Conservation (phyloP, 805 yeast species). For the Suhomyces tanzawaensis region DNA sequence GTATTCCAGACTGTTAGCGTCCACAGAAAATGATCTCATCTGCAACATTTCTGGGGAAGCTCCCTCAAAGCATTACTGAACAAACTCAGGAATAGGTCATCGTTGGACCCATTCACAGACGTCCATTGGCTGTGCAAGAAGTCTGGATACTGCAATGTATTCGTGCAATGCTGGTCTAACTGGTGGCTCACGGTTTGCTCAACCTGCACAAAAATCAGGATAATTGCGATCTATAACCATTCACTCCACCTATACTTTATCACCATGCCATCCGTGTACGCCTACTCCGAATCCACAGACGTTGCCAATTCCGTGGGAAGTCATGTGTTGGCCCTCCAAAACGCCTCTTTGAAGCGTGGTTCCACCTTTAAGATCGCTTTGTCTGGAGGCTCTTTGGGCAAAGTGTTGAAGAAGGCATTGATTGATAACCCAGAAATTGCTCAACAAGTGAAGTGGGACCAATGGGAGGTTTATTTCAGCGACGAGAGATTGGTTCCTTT, state of each 20-base stretch:
- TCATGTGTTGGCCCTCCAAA: conserved; percentile 59
- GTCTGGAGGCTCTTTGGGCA: conserved; percentile 88
- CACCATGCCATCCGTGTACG: conserved; percentile 39
- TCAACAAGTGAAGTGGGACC: conserved; percentile 55
- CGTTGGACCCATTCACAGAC: too few relatives aligned
- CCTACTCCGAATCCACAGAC: conserved; percentile 52
- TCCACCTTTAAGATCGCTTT: conserved; percentile 69
- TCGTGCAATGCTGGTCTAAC: too few relatives aligned
- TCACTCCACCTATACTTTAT: not conserved
- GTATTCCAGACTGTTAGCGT: too few relatives aligned
- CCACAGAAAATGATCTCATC: too few relatives aligned
- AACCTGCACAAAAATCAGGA: too few relatives aligned
- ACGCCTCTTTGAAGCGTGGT: conserved; percentile 49
- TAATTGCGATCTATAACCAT: too few relatives aligned
- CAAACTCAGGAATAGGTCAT: too few relatives aligned
- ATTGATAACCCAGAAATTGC: conserved; percentile 52
- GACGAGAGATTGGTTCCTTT: conserved; percentile 90
- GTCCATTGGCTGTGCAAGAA: too few relatives aligned
- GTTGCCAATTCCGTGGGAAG: conserved; percentile 68
- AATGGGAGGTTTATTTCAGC: conserved; percentile 81
- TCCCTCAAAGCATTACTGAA: too few relatives aligned
- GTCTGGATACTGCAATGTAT: too few relatives aligned
- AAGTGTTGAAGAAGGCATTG: conserved; percentile 65
- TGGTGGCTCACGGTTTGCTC: too few relatives aligned
- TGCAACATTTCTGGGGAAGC: too few relatives aligned